phyloP scores from a whole-genome alignment of 2,329 filamentous ascomycete genomes.

The Fusarium acutatum region DNA sequence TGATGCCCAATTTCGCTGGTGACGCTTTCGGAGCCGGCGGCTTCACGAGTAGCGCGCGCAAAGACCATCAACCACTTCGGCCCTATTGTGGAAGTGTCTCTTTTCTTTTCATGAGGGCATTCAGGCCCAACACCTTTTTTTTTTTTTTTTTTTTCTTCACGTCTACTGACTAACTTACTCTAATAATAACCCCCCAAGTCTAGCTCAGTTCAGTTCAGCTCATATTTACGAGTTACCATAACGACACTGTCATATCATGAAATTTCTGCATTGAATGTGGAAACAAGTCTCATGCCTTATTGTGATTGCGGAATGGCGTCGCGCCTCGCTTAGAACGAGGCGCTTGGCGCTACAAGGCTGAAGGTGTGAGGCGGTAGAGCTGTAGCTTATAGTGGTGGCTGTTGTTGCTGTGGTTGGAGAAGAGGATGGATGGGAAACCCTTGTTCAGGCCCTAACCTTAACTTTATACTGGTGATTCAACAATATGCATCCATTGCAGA shows the following conservation, averaged over 20 bases:
- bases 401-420: not conserved
- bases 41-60: constrained; percentile 9
- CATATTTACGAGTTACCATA: not conserved
- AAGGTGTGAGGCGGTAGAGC: not conserved
- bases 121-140: not conserved
- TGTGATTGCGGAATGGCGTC: not conserved
- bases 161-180: not conserved
- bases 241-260: not conserved
- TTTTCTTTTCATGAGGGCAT: not conserved
- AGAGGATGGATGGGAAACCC: not conserved
- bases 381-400: not conserved
- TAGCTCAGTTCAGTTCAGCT: not conserved
- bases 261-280: not conserved
- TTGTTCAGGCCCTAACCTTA: constrained; percentile 21
- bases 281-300: not conserved
- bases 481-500: not conserved
- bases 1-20: not conserved
- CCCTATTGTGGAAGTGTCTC: constrained; percentile 20
- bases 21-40: not conserved
- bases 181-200: not conserved
- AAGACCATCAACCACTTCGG: constrained; percentile 18
- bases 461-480: not conserved
- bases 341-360: constrained; percentile 7
- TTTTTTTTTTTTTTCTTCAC: not conserved
- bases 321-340: not conserved